phyloP scores from a whole-genome alignment of 371 early-diverging fungal species.

The Rhizopus microsporus region DNA sequence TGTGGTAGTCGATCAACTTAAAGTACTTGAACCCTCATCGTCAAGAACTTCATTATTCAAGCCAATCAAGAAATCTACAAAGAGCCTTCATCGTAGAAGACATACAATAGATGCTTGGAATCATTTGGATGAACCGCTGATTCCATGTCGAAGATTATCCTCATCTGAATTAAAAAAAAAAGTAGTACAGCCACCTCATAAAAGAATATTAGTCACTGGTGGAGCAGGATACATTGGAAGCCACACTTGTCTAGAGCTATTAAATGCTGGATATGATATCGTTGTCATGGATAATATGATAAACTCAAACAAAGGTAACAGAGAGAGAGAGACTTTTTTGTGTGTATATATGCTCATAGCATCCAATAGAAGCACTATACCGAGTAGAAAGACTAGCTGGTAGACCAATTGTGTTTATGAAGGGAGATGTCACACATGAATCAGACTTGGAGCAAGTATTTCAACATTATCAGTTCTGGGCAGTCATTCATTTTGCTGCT shows the following conservation, averaged over 20 bases:
- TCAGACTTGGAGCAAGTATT: constrained; percentile 65
- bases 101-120: constrained; percentile 29
- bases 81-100: constrained; percentile 15
- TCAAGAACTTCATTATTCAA: constrained; percentile 1
- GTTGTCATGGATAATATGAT: constrained; percentile 82
- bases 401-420: constrained; percentile 40
- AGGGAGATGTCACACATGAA: constrained; percentile 47
- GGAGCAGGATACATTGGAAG: constrained; percentile 93
- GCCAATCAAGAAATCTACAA: constrained; percentile 2
- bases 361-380: constrained; percentile 43
- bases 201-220: constrained; percentile 81
- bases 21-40: constrained; percentile 18
- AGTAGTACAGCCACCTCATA: constrained; percentile 20
- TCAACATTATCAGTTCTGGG: constrained; percentile 61
- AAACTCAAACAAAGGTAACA: constrained; percentile 59
- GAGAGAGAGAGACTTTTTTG: not conserved
- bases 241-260: constrained; percentile 82
- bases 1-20: constrained; percentile 21
- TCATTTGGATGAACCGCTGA: constrained; percentile 12
- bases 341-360: not conserved
- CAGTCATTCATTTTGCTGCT: constrained; percentile 91
- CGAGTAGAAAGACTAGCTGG: constrained; percentile 49
- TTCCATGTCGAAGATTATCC: constrained; percentile 18
- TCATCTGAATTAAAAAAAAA: constrained; percentile 14
- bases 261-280: constrained; percentile 69